A percentile compares a stretch with the other conserved stretches of the same genome.
phyloP scores from a whole-genome alignment of 208 protist genomes.

The Crithidia thermophila region DNA sequence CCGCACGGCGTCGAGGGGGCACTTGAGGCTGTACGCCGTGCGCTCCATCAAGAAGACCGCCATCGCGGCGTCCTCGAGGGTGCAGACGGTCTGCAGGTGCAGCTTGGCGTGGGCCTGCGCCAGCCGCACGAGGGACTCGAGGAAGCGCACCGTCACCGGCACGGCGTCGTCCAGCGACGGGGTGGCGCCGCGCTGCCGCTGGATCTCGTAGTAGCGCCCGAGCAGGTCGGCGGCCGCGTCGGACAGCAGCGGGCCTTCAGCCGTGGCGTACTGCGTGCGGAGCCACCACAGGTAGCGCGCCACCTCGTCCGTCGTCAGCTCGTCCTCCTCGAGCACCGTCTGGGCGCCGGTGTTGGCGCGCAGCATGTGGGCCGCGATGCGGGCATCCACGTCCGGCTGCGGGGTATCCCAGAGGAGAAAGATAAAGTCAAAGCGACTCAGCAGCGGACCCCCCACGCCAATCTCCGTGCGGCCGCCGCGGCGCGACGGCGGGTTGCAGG shows the following conservation, averaged over 20 bases:
- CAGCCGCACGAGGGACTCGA: constrained; percentile 95
- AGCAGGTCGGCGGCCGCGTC: constrained; percentile 76
- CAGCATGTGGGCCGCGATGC: constrained; percentile 90
- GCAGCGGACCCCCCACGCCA: constrained; percentile 93
- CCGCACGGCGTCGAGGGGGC: constrained; percentile 61
- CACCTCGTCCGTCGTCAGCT: constrained; percentile 61
- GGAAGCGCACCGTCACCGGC: constrained; percentile 95
- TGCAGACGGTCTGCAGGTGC: constrained; percentile 83
- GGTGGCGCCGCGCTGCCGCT: constrained; percentile 69
- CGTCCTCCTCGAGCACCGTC: constrained; percentile 25
- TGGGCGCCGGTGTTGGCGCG: constrained; percentile 33
- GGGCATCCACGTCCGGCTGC: constrained; percentile 80
- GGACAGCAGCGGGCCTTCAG: constrained; percentile 73
- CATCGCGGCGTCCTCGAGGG: constrained; percentile 84
- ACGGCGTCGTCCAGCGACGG: constrained; percentile 83
- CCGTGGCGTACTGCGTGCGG: constrained; percentile 65
- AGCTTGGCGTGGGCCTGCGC: constrained; percentile 96
- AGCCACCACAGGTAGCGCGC: constrained; percentile 82
- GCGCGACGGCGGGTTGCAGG: constrained; percentile 94
- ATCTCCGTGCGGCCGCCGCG: constrained; percentile 79
- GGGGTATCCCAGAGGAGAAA: constrained; percentile 94
- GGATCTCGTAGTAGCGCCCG: constrained; percentile 75
- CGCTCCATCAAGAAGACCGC: constrained; percentile 90
- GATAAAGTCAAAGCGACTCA: constrained; percentile 98
- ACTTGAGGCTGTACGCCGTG: constrained; percentile 83